Percentiles rank a stretch among this genome's conserved stretches.
phyloP scores from a whole-genome alignment of 2,329 filamentous ascomycete species.

The Fusarium brachygibbosum region DNA sequence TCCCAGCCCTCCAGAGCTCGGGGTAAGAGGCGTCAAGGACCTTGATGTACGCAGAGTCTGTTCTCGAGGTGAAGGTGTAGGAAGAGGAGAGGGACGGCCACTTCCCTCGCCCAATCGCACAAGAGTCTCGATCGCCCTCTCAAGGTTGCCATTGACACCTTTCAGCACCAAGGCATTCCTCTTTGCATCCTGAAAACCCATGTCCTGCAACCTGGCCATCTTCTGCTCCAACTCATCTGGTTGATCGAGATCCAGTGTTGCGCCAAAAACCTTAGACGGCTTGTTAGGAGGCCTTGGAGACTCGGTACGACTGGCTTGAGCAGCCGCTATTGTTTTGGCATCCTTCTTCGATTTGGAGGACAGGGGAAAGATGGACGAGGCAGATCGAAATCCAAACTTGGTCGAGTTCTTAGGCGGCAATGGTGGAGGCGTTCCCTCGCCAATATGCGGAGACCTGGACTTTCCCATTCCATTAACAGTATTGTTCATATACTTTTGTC shows the following conservation, averaged over 20 bases:
- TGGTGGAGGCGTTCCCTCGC: slow-evolving; percentile 71
- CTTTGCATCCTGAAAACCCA: slow-evolving; percentile 90
- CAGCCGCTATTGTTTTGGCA: slow-evolving; percentile 51
- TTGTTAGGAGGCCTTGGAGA: slow-evolving; percentile 68
- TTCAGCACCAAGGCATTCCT: slow-evolving; percentile 86
- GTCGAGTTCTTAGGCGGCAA: slow-evolving; percentile 74
- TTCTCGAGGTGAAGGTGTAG: slow-evolving; percentile 60
- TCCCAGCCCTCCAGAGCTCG: slow-evolving; percentile 50
- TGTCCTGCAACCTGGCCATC: slow-evolving; percentile 81
- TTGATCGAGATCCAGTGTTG: slow-evolving; percentile 69
- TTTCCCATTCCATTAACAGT: slow-evolving; percentile 55
- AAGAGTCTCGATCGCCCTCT: slow-evolving; percentile 87
- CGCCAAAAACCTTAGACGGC: slow-evolving; percentile 77
- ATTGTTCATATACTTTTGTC: slow-evolving; percentile 88
- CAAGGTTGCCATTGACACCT: slow-evolving; percentile 85
- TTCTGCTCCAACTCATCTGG: slow-evolving; percentile 79
- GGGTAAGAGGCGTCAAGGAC: slow-evolving; percentile 68
- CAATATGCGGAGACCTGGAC: slow-evolving; percentile 56
- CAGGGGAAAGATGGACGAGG: slow-evolving; percentile 76
- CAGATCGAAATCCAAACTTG: slow-evolving; percentile 70
- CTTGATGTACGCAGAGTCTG: slow-evolving; percentile 63
- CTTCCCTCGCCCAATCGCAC: slow-evolving; percentile 83
- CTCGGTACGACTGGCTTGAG: slow-evolving; percentile 49
- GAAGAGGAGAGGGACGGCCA: slow-evolving; percentile 55
- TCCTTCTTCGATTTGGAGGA: slow-evolving; percentile 73